Conservation (phyloP, 179 eudicot genomes). For the Camellia oleifera region DNA sequence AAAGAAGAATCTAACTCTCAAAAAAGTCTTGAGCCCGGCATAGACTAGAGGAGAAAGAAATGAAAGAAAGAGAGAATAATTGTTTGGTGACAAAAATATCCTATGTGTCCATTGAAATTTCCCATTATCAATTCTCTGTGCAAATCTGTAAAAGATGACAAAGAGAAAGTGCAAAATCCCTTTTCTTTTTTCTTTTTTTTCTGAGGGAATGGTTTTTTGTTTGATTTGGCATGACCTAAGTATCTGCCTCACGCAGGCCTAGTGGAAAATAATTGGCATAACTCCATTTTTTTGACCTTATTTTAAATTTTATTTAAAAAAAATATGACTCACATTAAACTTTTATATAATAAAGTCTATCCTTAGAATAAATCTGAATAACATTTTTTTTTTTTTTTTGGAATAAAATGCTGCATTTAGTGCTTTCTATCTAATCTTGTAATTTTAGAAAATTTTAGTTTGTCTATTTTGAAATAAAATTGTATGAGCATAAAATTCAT, state of each 20-base stretch:
- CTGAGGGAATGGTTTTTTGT: conserved; percentile 2
- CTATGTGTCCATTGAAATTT: not conserved
- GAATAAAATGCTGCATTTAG: too few relatives aligned
- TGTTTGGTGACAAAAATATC: not conserved
- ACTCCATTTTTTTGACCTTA: not conserved
- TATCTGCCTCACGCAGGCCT: conserved; percentile 16
- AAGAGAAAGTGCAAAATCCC: conserved; percentile 15
- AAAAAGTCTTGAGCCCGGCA: not conserved
- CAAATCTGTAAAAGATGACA: conserved; percentile 20
- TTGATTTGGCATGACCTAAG: conserved; percentile 19
- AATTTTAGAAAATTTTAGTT: too few relatives aligned
- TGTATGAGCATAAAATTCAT: too few relatives aligned
- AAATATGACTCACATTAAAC: too few relatives aligned
- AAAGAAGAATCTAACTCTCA: too few relatives aligned
- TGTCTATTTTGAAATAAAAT: too few relatives aligned
- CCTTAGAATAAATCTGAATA: too few relatives aligned
- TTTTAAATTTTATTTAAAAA: too few relatives aligned
- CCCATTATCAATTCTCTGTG: not conserved
- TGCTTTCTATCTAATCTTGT: too few relatives aligned
- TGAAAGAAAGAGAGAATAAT: not conserved
- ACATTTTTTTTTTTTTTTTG: too few relatives aligned
- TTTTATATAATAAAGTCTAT: too few relatives aligned
- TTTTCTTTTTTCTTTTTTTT: too few relatives aligned
- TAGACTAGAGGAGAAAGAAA: not conserved
- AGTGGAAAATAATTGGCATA: not conserved